These are phyloP conservation scores for Ceratocystis papillata DNA, from an alignment of 2,329 filamentous ascomycete species.

Conservation along the genomic window DNA sequence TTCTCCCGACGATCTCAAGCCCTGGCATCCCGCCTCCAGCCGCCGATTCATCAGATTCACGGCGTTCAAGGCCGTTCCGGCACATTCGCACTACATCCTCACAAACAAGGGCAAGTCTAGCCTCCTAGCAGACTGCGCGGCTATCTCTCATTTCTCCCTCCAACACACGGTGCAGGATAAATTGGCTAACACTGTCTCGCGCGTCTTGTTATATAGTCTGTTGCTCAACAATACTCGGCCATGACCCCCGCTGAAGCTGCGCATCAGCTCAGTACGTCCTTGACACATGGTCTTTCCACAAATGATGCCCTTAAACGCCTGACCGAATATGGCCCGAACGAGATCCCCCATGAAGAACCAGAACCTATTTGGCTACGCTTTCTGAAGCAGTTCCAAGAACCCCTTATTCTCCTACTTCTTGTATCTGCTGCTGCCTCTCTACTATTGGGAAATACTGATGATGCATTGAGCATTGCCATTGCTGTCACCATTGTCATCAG, in stretches of 20 bases:
- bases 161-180: neutral
- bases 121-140: neutral
- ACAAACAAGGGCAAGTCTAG: conserved; percentile 42
- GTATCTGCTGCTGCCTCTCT: conserved; percentile 81
- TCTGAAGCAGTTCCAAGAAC: conserved; percentile 92
- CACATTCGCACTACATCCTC: conserved; percentile 44
- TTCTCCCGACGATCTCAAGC: conserved; percentile 23
- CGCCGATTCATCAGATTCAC: conserved; percentile 30
- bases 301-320: conserved; percentile 71
- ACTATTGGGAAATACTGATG: conserved; percentile 84
- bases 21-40: conserved; percentile 21
- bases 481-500: conserved; percentile 95
- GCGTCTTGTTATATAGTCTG: conserved; percentile 29
- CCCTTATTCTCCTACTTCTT: conserved; percentile 82
- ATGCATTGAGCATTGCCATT: conserved; percentile 88
- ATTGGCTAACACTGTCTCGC: conserved; percentile 25
- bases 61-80: conserved; percentile 27
- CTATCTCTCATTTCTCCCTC: neutral
- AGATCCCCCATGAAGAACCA: conserved; percentile 84
- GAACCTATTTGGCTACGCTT: conserved; percentile 95
- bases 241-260: conserved; percentile 72
- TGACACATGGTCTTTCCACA: conserved; percentile 68
- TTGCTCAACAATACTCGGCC: conserved; percentile 51
- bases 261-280: conserved; percentile 66
- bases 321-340: conserved; percentile 75